These are phyloP conservation scores for Pulveroboletus sp. DNA, from an alignment of 768 basidiomycete genomes.

Conservation along the genomic window DNA sequence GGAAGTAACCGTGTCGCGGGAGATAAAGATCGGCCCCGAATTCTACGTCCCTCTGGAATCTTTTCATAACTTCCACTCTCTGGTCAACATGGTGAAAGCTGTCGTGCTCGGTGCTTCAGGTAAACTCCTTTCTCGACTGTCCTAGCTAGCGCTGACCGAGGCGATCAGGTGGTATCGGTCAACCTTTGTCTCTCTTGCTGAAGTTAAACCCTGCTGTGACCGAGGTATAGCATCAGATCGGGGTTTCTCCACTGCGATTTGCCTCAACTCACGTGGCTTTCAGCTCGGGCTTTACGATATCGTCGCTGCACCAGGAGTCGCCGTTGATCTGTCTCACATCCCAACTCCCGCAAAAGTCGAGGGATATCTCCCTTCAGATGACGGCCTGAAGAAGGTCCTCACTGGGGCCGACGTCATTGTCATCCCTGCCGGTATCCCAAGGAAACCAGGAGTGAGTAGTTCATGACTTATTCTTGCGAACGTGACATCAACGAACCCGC, in stretches of 20 bases:
- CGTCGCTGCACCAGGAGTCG: conserved; percentile 95
- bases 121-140: conserved; percentile 27
- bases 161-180: conserved; percentile 85
- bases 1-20: conserved; percentile 13
- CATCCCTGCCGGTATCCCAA: conserved; percentile 94
- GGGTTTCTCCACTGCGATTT: background rate
- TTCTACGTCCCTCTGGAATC: background rate
- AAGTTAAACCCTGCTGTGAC: conserved; percentile 82
- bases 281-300: conserved; percentile 93
- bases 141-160: conserved; percentile 2
- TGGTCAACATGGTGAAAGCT: conserved; percentile 52
- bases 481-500: background rate
- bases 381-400: conserved; percentile 79
- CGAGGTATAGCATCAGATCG: conserved; percentile 43
- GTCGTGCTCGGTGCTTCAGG: conserved; percentile 97
- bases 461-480: background rate
- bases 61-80: background rate
- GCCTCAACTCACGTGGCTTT: background rate
- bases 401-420: conserved; percentile 86
- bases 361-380: conserved; percentile 76
- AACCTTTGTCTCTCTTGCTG: conserved; percentile 89
- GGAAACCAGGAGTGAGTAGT: conserved; percentile 88
- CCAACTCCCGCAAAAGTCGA: conserved; percentile 80
- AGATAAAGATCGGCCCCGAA: conserved; percentile 23
- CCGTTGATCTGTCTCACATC: conserved; percentile 92